Conservation (phyloP, 2,329 filamentous ascomycete species). For the Fragosphaeria purpurea region DNA sequence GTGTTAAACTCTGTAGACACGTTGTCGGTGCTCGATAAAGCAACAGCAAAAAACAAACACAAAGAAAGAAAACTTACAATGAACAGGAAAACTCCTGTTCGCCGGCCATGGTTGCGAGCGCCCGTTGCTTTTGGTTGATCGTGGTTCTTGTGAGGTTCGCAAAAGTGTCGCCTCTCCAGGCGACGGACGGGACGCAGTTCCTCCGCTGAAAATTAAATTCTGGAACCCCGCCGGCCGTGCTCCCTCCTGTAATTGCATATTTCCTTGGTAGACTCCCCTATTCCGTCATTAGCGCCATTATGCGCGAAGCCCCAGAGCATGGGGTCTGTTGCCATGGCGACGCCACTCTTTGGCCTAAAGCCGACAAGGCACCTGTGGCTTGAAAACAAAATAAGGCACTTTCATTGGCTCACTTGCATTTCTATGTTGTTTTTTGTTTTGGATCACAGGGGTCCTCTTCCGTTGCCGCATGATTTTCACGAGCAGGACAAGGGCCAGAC, state of each 20-base stretch:
- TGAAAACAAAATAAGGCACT: background rate
- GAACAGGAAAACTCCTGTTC: constrained; percentile 51
- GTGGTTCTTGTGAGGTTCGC: background rate
- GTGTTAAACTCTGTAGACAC: too few relatives aligned
- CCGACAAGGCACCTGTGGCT: constrained; percentile 6
- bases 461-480: background rate
- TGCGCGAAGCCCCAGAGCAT: background rate
- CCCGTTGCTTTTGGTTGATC: too few relatives aligned
- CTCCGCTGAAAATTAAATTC: too few relatives aligned
- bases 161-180: background rate
- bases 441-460: background rate
- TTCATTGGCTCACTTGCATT: constrained; percentile 11
- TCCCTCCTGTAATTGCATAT: too few relatives aligned
- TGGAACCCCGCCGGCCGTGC: too few relatives aligned
- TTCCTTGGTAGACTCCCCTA: too few relatives aligned
- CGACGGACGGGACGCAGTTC: too few relatives aligned
- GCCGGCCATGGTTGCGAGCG: constrained; percentile 17
- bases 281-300: constrained; percentile 4
- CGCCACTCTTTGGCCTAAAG: background rate
- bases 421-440: constrained; percentile 10
- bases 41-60: constrained; percentile 12
- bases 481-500: background rate
- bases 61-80: constrained; percentile 37
- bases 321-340: constrained; percentile 12
- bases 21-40: too few relatives aligned